These are phyloP conservation scores for Myotisia sp. DNA, from an alignment of 2,329 filamentous ascomycete genomes.

Conservation along the genomic window DNA sequence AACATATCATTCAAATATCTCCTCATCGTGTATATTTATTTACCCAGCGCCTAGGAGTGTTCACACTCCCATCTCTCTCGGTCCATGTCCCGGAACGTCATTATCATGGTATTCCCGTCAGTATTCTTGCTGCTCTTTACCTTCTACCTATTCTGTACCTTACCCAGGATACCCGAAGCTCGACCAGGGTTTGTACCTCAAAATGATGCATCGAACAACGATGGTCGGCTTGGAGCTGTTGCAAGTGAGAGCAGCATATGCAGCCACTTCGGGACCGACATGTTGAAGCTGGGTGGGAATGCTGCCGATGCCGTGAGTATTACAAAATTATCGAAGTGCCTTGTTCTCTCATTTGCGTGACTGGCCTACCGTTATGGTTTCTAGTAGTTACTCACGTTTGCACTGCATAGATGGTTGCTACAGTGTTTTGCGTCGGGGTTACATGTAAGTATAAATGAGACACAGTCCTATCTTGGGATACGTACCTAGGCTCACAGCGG, in stretches of 20 bases:
- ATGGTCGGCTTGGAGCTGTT: conserved; percentile 42
- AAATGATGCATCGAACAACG: conserved; percentile 3
- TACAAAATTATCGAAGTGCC: not conserved
- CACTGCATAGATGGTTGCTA: conserved; percentile 45
- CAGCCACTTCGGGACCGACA: conserved; percentile 51
- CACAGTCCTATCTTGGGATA: not conserved
- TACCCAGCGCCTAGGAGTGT: too few species aligned
- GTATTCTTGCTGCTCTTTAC: too few species aligned
- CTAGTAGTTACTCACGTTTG: too few species aligned
- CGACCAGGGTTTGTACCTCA: conserved; percentile 2
- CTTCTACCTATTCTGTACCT: too few species aligned
- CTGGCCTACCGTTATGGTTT: too few species aligned
- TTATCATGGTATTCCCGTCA: conserved; percentile 4
- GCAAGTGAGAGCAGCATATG: conserved; percentile 57
- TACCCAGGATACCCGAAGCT: not conserved
- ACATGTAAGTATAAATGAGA: conserved; percentile 37
- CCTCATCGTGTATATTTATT: too few species aligned
- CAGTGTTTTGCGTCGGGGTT: conserved; percentile 60
- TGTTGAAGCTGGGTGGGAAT: conserved; percentile 51
- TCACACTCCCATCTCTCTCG: too few species aligned
- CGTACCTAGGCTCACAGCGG: not conserved
- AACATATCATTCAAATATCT: too few species aligned
- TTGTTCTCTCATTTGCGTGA: not conserved
- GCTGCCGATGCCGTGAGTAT: conserved; percentile 54
- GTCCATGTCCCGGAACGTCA: too few species aligned